These are phyloP conservation scores for Spinellus fusiger DNA, from an alignment of 192 early-diverging fungal genomes.

Conservation along the genomic window DNA sequence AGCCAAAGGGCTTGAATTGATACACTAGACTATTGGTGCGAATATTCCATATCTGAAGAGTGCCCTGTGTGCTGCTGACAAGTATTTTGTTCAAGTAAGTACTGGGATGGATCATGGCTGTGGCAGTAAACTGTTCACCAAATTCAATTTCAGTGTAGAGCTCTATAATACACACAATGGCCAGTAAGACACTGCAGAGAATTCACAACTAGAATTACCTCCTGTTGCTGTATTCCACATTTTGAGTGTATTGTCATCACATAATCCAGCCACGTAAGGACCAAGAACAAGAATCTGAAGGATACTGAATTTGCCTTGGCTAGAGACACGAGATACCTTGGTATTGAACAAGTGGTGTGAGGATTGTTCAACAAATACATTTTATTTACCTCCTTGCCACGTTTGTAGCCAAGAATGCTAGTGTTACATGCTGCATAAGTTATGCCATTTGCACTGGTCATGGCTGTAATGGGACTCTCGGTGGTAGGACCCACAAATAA, in stretches of 20 bases:
- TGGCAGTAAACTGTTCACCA: constrained; percentile 63
- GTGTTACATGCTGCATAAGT: constrained; percentile 73
- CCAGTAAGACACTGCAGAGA: constrained; percentile 47
- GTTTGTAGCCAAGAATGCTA: constrained; percentile 53
- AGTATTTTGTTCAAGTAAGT: constrained; percentile 98
- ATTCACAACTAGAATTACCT: constrained; percentile 38
- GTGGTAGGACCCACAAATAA: constrained; percentile 74
- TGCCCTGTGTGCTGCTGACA: constrained; percentile 76
- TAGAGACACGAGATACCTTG: constrained; percentile 23
- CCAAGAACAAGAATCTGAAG: constrained; percentile 69
- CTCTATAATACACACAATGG: constrained; percentile 36
- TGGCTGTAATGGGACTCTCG: constrained; percentile 58
- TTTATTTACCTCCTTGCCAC: constrained; percentile 57
- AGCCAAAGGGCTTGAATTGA: constrained; percentile 70
- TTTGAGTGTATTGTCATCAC: constrained; percentile 73
- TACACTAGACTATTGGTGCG: constrained; percentile 71
- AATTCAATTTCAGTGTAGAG: constrained; percentile 71
- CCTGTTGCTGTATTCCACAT: constrained; percentile 70
- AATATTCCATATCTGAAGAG: constrained; percentile 95
- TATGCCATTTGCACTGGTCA: constrained; percentile 61
- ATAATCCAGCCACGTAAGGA: constrained; percentile 65
- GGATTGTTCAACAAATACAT: neutral
- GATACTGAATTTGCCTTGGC: constrained; percentile 40
- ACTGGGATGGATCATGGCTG: constrained; percentile 83
- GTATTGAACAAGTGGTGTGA: constrained; percentile 9